A percentile compares a stretch with the other conserved stretches of the same genome.
These are phyloP conservation scores for Vigna trinervia DNA, from an alignment of 306 rosid species.

Conservation along the genomic window DNA sequence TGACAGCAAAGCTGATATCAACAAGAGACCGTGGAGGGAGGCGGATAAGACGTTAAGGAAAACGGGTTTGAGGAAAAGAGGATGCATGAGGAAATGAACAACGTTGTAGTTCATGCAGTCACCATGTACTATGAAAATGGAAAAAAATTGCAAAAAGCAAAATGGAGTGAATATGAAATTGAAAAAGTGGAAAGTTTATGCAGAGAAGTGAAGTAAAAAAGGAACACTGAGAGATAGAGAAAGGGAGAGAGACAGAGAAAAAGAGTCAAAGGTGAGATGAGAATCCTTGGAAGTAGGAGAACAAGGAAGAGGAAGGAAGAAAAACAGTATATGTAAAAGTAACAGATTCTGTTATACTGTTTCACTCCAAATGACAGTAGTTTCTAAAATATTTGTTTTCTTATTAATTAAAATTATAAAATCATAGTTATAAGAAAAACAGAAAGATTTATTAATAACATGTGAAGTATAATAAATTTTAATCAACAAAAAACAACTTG, in stretches of 20 bases:
- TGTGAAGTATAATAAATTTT: too few species aligned
- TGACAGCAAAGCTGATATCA: conserved; percentile 34
- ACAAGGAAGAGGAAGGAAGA: background rate
- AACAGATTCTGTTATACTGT: too few species aligned
- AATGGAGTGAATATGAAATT: background rate
- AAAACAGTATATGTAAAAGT: too few species aligned
- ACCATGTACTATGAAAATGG: background rate
- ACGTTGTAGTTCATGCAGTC: background rate
- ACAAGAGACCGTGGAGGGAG: conserved; percentile 42
- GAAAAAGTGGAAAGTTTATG: background rate
- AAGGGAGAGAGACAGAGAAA: background rate
- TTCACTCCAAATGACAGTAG: too few species aligned
- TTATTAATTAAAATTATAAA: too few species aligned
- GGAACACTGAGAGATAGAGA: background rate
- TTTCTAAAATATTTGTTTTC: too few species aligned
- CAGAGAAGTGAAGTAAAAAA: background rate
- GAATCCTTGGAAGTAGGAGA: background rate
- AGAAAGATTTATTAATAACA: too few species aligned
- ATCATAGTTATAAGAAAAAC: too few species aligned
- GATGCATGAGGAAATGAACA: background rate
- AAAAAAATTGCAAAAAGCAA: too few species aligned
- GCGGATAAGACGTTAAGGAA: conserved; percentile 43
- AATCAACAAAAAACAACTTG: too few species aligned
- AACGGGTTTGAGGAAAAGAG: conserved; percentile 45
- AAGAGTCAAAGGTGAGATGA: background rate